Base-by-base conservation (phyloP, 257 asterid species). In the Petrea volubilis region DNA sequence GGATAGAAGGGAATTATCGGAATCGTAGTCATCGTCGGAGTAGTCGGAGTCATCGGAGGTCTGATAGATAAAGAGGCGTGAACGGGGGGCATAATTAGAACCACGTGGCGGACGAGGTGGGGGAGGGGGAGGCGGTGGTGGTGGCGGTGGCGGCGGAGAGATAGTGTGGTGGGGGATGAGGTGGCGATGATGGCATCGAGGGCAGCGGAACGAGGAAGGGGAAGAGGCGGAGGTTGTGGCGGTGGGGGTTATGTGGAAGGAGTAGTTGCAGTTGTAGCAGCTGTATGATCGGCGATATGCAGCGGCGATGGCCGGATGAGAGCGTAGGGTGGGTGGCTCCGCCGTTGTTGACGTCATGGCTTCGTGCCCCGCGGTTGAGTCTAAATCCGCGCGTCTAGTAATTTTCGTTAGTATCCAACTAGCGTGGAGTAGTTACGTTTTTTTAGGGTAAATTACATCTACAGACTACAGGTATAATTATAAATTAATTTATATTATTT, bases 191-290 rank as follows among this genome's bases (percentile, higher is more conserved):
- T 76, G 79, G 80, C 85, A 84, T 7, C 73, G 73, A 51, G 89
- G 89, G 77, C 89, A 84, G 73, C 85, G 85, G 63, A 84, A 84
- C 53, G 87, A 77, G 25, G 80, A 73, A 4, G 81, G 81, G 21
- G 69, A 31, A 23, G 73, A 9, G 31, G 78, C 13, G 65, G 80
- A 38, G 5, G 74, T 40, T 62, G 70, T 29, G 67, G 76, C 31
- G 25, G 77, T 49, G 34, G 72, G 79, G 56, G 70, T 69, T 38
- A 83, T 79, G 52, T 76, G 80, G 71, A 83, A 83, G 24, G 91
- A 65, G 74, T 72, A 44, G 78, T 70, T 83, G 73, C 88, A 86
- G 81, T 69, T 76, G 79, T 78, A 83, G 75, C 87, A 82, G 13
- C 76, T 33, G 80, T 82, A 82, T 1, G 84, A 76, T 53, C 83